These are phyloP conservation scores for Phytophthora idaei DNA, from an alignment of 352 stramenopile species.

Conservation along the genomic window DNA sequence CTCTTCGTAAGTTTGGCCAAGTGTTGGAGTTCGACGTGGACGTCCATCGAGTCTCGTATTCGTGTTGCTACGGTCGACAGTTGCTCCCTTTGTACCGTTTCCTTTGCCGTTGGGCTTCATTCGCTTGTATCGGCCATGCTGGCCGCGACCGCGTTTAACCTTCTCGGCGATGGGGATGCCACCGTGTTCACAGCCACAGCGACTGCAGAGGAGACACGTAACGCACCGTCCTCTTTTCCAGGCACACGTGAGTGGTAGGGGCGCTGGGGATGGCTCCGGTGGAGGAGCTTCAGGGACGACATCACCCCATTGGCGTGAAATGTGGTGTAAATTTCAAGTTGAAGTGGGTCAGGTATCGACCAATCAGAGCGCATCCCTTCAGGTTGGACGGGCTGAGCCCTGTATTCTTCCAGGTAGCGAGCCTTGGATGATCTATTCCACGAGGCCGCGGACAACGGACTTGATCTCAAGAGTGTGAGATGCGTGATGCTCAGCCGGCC, in stretches of 20 bases:
- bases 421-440: no score
- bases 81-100: neutral
- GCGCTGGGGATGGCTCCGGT: no score
- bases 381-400: no score
- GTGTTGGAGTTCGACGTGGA: neutral
- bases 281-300: no score
- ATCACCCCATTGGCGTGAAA: no score
- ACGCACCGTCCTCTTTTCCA: no score
- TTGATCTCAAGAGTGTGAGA: no score
- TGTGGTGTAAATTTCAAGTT: neutral
- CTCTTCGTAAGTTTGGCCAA: conserved; percentile 7
- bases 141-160: neutral
- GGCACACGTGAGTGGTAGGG: no score
- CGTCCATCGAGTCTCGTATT: neutral
- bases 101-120: neutral
- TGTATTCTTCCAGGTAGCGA: no score
- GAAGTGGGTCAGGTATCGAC: neutral
- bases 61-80: neutral
- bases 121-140: neutral
- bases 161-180: neutral
- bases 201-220: no score
- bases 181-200: neutral
- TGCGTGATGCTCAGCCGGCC: no score
- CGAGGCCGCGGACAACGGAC: no score
- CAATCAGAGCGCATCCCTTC: neutral